These are phyloP conservation scores for Pelargonium australe DNA, from an alignment of 441 rosid genomes.

Conservation along the genomic window DNA sequence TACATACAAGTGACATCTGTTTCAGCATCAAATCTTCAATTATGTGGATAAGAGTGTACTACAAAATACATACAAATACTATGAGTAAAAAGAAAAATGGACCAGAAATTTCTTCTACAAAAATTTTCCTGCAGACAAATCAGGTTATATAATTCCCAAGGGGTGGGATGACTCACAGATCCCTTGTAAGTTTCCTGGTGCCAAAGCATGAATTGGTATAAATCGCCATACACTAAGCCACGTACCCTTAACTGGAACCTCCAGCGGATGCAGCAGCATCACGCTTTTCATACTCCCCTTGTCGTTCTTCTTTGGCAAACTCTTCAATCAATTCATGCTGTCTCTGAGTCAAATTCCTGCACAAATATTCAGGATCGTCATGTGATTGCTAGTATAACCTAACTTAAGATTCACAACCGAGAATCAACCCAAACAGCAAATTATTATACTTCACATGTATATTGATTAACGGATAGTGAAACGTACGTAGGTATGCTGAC, in stretches of 20 bases:
- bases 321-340: constrained; percentile 91
- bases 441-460: neutral
- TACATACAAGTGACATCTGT: no score
- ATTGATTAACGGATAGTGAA: neutral
- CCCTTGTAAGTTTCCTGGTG: no score
- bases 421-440: neutral
- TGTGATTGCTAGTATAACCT: neutral
- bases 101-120: no score
- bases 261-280: constrained; percentile 75
- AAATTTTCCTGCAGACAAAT: no score
- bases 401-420: neutral
- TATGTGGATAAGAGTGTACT: no score
- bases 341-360: constrained; percentile 72
- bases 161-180: no score
- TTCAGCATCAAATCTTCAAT: no score
- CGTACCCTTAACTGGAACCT: constrained; percentile 32
- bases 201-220: no score
- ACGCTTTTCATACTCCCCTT: constrained; percentile 37
- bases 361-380: neutral
- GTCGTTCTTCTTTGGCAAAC: constrained; percentile 60
- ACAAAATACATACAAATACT: no score
- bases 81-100: no score
- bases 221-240: no score
- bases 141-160: no score
- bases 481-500: constrained; percentile 78